These are phyloP conservation scores for Metschnikowia arizonensis DNA, from an alignment of 805 yeast species.

Conservation along the genomic window DNA sequence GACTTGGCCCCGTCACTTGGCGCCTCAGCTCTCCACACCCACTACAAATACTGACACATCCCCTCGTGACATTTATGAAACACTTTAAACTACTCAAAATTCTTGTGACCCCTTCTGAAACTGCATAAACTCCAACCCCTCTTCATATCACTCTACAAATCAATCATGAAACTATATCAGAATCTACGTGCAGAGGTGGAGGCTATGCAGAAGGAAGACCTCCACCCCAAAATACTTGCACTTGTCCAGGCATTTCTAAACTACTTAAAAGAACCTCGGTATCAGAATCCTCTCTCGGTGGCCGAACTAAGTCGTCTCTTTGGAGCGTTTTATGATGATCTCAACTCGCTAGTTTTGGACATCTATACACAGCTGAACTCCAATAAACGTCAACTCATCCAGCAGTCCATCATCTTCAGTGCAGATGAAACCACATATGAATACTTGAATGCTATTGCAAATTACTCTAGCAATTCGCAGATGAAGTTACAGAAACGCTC, in stretches of 20 bases:
- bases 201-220: conserved; percentile 12
- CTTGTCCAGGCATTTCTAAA: conserved; percentile 28
- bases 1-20: conserved; percentile 2
- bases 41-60: neutral
- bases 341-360: conserved; percentile 31
- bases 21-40: neutral
- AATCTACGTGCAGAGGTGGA: conserved; percentile 25
- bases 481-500: conserved; percentile 34
- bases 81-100: neutral
- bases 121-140: too few species aligned
- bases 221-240: conserved; percentile 27
- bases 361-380: conserved; percentile 37
- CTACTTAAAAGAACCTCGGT: conserved; percentile 42
- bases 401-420: conserved; percentile 26
- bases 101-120: too few species aligned
- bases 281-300: conserved; percentile 37
- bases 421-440: conserved; percentile 31
- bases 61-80: neutral
- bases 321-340: conserved; percentile 34
- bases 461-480: conserved; percentile 31
- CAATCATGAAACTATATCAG: conserved; percentile 9
- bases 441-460: conserved; percentile 40
- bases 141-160: too few species aligned
- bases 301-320: conserved; percentile 33
- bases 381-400: conserved; percentile 36